These are phyloP conservation scores for Lophiostoma macrostomum DNA, from an alignment of 495 filamentous ascomycete species.

Conservation along the genomic window DNA sequence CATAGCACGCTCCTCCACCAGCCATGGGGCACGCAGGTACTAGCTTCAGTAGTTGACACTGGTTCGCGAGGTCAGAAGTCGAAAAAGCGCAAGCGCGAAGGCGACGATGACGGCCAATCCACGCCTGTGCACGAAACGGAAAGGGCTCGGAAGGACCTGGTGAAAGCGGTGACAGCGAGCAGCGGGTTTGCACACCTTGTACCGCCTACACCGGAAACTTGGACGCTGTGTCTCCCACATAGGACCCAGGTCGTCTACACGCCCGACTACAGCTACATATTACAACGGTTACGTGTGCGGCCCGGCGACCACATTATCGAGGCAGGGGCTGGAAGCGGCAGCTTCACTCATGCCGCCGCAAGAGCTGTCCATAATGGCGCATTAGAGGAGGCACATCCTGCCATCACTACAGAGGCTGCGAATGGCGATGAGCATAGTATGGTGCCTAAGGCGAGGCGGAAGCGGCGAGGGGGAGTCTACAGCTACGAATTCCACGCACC, in stretches of 20 bases:
- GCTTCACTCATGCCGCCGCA: slow-evolving; percentile 87
- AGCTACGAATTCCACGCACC: slow-evolving; percentile 92
- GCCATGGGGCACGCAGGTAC: slow-evolving; percentile 88
- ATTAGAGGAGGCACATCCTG: slow-evolving; percentile 37
- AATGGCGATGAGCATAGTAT: background rate
- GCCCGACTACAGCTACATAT: slow-evolving; percentile 92
- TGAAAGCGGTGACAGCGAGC: slow-evolving; percentile 54
- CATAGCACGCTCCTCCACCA: slow-evolving; percentile 78
- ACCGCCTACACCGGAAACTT: slow-evolving; percentile 87
- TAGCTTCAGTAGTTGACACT: slow-evolving; percentile 85
- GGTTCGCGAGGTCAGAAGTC: slow-evolving; percentile 64
- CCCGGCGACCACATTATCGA: slow-evolving; percentile 83
- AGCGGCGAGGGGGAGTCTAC: slow-evolving; percentile 67
- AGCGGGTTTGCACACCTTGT: slow-evolving; percentile 89
- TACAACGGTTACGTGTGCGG: slow-evolving; percentile 77
- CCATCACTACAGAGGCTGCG: slow-evolving; percentile 8
- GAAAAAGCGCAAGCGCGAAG: slow-evolving; percentile 54
- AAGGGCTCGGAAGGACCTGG: slow-evolving; percentile 30
- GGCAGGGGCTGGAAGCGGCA: slow-evolving; percentile 90
- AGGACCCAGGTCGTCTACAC: slow-evolving; percentile 97
- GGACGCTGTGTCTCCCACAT: slow-evolving; percentile 87
- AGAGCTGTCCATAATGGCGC: slow-evolving; percentile 87
- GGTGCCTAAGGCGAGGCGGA: slow-evolving; percentile 37
- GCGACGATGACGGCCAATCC: slow-evolving; percentile 27
- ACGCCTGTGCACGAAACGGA: slow-evolving; percentile 30